Evolutionary conservation across 2,329 filamentous ascomycete species (phyloP).

Genomic region (Colletotrichum caudatum): DNA sequence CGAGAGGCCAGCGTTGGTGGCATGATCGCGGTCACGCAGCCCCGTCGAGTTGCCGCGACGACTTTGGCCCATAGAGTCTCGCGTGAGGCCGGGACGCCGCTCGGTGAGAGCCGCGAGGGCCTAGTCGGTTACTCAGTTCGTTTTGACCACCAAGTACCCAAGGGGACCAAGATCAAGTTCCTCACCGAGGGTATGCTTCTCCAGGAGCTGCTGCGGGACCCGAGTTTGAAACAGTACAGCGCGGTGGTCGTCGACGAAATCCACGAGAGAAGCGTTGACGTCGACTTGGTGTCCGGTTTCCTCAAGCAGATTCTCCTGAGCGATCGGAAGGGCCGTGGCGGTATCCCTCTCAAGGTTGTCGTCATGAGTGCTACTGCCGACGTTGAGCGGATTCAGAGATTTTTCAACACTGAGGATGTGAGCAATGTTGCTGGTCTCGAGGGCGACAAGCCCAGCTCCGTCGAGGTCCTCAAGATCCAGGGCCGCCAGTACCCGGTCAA

Average conservation of each 20-base stretch:
- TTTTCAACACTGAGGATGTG: conserved; percentile 67
- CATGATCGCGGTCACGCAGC: conserved; percentile 93
- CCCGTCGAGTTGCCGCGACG: conserved; percentile 91
- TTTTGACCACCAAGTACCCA: conserved; percentile 89
- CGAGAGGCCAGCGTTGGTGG: conserved; percentile 72
- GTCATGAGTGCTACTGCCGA: conserved; percentile 98
- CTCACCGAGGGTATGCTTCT: conserved; percentile 96
- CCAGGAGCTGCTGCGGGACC: conserved; percentile 91
- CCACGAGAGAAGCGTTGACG: conserved; percentile 94
- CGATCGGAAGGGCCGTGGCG: conserved; percentile 73
- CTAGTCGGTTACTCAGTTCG: conserved; percentile 92
- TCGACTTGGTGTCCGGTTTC: conserved; percentile 91
- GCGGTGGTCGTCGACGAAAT: conserved; percentile 95
- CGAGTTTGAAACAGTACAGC: conserved; percentile 85
- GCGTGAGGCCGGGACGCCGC: conserved; percentile 74
- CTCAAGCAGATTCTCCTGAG: conserved; percentile 79
- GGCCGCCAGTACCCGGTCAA: conserved; percentile 91
- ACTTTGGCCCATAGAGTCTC: conserved; percentile 90
- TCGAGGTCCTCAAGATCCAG: conserved; percentile 74
- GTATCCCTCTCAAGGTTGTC: conserved; percentile 84
- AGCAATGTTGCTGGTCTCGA: neutral
- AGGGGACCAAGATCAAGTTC: conserved; percentile 89
- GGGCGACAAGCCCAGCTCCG: conserved; percentile 30
- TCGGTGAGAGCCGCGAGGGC: conserved; percentile 58
- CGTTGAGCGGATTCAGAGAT: conserved; percentile 79